These are phyloP conservation scores for Sugiyamaella chiloensis DNA, from an alignment of 805 yeast species.

Conservation along the genomic window DNA sequence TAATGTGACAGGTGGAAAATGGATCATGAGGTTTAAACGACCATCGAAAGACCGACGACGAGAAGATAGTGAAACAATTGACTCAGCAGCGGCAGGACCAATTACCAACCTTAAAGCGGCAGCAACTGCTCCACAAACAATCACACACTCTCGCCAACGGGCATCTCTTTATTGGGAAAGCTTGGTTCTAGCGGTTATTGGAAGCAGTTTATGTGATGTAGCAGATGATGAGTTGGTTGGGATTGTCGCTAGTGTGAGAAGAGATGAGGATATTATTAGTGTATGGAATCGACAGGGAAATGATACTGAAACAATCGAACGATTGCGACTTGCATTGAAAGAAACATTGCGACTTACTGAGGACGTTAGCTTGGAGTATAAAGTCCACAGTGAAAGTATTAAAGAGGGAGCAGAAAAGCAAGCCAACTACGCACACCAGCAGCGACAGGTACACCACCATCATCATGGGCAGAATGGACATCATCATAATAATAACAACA, in stretches of 20 bases:
- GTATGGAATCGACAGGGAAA: constrained; percentile 53
- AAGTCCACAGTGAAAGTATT: constrained; percentile 31
- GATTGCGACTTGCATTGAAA: constrained; percentile 24
- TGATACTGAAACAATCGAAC: constrained; percentile 31
- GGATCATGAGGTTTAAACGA: constrained; percentile 53
- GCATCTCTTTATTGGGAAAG: constrained; percentile 37
- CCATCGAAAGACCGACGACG: constrained; percentile 21
- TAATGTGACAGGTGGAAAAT: constrained; percentile 59
- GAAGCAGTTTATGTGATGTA: constrained; percentile 41
- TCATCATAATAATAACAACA: constrained; percentile 1
- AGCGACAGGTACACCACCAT: constrained; percentile 7
- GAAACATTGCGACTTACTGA: constrained; percentile 18
- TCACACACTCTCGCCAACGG: constrained; percentile 18
- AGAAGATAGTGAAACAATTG: constrained; percentile 8
- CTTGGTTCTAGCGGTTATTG: constrained; percentile 47
- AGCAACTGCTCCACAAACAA: not conserved
- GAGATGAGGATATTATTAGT: constrained; percentile 56
- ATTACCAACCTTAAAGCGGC: not conserved
- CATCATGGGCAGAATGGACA: constrained; percentile 1
- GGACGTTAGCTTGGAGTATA: constrained; percentile 26
- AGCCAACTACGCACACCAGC: constrained; percentile 13
- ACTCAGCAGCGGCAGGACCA: not conserved
- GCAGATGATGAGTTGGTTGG: constrained; percentile 46
- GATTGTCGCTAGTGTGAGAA: constrained; percentile 54
- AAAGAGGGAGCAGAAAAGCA: constrained; percentile 28